Base-by-base conservation (phyloP, 495 filamentous ascomycete genomes). In the Bathelium albidoporum region DNA sequence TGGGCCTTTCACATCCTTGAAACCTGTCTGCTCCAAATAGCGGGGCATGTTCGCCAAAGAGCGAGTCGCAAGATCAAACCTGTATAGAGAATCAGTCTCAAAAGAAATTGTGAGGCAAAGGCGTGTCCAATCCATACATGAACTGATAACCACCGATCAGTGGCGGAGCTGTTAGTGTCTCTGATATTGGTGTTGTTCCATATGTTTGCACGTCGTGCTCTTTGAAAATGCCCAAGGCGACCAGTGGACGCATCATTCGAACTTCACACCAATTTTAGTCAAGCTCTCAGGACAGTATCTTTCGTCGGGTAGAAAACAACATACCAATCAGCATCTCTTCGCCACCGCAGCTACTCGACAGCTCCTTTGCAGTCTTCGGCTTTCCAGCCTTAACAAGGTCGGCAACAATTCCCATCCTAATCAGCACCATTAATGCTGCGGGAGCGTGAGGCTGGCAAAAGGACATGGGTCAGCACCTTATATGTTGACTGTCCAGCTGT, bases 41-140 rank as follows among this genome's bases (percentile, higher is more conserved):
- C 43, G 41, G 32, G 61, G 61, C 43, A 63, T 49, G 26, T 63
- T 63, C 3, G 61, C 61, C 2, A 63, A 45, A 16, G 61, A 63
- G 18, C 61, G 61, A 16, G 61, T 58, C 4, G 45, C 61, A 32
- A 39, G 41, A 18, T 63, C 61, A 22, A 63, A 63, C 61, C 41
- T 63, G 36, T 28, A 63, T 55, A 16, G 10, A 9, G 24, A 29
- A 5, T 26, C 29, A 26, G 20, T 2, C 18, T 20, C 29, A 10
- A 7, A n/a, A 49, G 11, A 18, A 3, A 49, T 49, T n/a, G 18
- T 3, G 3, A 49, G n/a, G 9, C 26, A 20, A 55, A 55, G 49
- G 26, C n/a, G n/a, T n/a, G n/a, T 10, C 7, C 10, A 24, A 24
- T 55, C 9, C 49, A 7, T 29, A 55, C 49, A 55, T 55, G 24